Conservation (phyloP, 2,329 filamentous ascomycete genomes). For the Sclerotinia spermophila region DNA sequence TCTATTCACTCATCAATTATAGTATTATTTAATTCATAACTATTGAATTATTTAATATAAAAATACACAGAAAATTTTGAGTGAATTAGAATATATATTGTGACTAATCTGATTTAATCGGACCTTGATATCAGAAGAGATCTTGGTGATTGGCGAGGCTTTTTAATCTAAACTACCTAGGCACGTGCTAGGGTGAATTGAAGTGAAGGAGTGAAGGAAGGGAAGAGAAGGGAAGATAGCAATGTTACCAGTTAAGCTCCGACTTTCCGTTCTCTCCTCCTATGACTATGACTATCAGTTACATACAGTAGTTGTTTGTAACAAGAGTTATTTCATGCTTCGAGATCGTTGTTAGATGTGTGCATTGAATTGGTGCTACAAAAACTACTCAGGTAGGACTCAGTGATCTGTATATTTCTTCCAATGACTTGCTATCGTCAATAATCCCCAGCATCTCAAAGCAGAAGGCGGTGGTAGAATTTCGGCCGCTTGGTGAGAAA, state of each 20-base stretch:
- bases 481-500: constrained; percentile 8
- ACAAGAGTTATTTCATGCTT: too few relatives aligned
- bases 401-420: background rate
- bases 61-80: background rate
- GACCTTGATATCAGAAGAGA: background rate
- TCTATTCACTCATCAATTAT: too few relatives aligned
- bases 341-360: too few relatives aligned
- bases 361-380: background rate
- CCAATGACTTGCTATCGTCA: background rate
- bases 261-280: background rate
- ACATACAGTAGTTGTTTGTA: too few relatives aligned
- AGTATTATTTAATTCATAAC: background rate
- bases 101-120: background rate
- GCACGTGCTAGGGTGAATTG: background rate
- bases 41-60: background rate
- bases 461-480: constrained; percentile 9
- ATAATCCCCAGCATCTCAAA: background rate
- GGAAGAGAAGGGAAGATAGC: background rate
- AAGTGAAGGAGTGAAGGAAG: background rate
- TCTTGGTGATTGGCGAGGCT: too few relatives aligned
- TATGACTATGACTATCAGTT: too few relatives aligned
- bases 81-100: too few relatives aligned
- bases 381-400: background rate
- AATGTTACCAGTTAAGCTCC: background rate
- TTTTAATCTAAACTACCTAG: background rate